Evolutionary conservation across 169 alveolate species (phyloP).

Genomic region (Plasmodium berghei): DNA sequence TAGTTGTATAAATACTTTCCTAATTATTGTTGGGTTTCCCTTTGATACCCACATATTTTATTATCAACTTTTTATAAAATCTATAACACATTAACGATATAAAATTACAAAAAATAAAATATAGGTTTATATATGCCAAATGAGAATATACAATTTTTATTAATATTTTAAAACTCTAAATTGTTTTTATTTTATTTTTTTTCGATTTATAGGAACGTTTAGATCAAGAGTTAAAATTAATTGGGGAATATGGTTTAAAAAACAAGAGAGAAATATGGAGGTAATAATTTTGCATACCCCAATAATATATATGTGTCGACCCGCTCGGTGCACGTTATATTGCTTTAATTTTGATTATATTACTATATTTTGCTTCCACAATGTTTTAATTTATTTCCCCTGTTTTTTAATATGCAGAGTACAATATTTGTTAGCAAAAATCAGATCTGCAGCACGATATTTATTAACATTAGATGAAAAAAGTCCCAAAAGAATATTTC

Average conservation of each 20-base stretch:
- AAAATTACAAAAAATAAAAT: too few species aligned
- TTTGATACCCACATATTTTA: too few species aligned
- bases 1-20: neutral
- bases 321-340: neutral
- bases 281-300: neutral
- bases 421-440: constrained; percentile 97
- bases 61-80: too few species aligned
- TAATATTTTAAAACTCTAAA: too few species aligned
- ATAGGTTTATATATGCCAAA: neutral
- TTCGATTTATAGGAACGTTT: constrained; percentile 90
- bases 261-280: constrained; percentile 99
- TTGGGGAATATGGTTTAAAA: constrained; percentile 99
- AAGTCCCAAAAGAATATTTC: constrained; percentile 96
- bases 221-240: constrained; percentile 95
- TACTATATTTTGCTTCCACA: neutral
- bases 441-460: constrained; percentile 99
- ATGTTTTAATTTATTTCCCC: neutral
- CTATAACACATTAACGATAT: too few species aligned
- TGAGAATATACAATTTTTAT: constrained; percentile 1
- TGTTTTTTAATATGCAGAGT: constrained; percentile 85
- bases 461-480: constrained; percentile 97
- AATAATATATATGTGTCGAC: neutral
- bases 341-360: neutral
- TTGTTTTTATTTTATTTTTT: constrained; percentile 16
- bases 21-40: too few species aligned